A percentile compares a stretch with the other conserved stretches of the same genome.
phyloP scores from a whole-genome alignment of 805 yeast species.

The Candida maris region DNA sequence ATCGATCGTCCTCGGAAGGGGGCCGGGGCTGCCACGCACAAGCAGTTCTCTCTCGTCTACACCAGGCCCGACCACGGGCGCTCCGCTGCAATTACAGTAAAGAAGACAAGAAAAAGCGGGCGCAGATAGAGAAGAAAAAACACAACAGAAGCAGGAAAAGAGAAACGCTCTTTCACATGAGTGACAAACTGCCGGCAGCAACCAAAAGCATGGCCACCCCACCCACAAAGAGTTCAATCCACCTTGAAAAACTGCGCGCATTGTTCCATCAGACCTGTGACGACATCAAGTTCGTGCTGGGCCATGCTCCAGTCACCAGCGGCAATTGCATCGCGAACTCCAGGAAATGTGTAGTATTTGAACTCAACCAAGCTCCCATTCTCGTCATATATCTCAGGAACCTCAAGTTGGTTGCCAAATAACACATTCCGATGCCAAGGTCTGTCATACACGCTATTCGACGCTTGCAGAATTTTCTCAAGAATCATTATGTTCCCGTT shows the following conservation, averaged over 20 bases:
- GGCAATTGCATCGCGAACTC: constrained; percentile 63
- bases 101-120: no score
- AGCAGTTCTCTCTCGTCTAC: no score
- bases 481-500: constrained; percentile 61
- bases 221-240: no score
- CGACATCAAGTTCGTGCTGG: constrained; percentile 46
- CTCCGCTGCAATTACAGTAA: no score
- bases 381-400: constrained; percentile 40
- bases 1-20: no score
- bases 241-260: constrained; percentile 22
- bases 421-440: constrained; percentile 65
- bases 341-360: constrained; percentile 70
- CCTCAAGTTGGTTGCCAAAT: constrained; percentile 63
- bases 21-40: no score
- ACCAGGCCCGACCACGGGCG: no score
- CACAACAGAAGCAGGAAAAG: no score
- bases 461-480: constrained; percentile 49
- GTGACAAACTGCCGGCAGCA: no score
- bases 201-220: no score
- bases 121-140: no score
- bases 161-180: no score
- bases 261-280: constrained; percentile 35
- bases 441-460: constrained; percentile 45
- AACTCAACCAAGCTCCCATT: constrained; percentile 29
- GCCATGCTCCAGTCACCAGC: constrained; percentile 49